Conservation (phyloP, 2,329 filamentous ascomycete genomes). For the Epicoccum sorghinum region DNA sequence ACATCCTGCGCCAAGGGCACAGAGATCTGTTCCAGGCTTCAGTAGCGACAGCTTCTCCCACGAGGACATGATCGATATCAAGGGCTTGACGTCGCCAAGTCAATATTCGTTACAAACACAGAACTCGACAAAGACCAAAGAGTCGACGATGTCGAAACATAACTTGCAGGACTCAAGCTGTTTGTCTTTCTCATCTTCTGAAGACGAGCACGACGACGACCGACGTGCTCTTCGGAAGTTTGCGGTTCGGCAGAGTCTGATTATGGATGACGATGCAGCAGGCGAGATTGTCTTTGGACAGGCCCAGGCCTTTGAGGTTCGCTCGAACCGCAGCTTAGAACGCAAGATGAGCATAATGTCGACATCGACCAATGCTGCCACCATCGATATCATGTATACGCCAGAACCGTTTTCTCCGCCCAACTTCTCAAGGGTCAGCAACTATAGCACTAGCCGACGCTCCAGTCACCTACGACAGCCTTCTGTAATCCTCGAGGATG, state of each 20-base stretch:
- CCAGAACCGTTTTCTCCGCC: constrained; percentile 37
- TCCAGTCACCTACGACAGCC: constrained; percentile 45
- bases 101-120: constrained; percentile 37
- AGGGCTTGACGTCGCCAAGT: constrained; percentile 38
- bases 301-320: constrained; percentile 46
- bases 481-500: constrained; percentile 47
- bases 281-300: constrained; percentile 46
- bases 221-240: constrained; percentile 17
- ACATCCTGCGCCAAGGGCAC: constrained; percentile 19
- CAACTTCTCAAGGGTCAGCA: constrained; percentile 25
- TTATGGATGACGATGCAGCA: constrained; percentile 38
- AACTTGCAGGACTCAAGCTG: constrained; percentile 49
- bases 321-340: constrained; percentile 35
- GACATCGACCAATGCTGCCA: constrained; percentile 44
- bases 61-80: constrained; percentile 28
- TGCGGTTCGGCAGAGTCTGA: constrained; percentile 42
- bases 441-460: constrained; percentile 29
- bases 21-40: constrained; percentile 19
- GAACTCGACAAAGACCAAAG: constrained; percentile 41
- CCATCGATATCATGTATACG: constrained; percentile 49
- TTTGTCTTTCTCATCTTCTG: constrained; percentile 49
- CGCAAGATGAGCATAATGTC: constrained; percentile 42
- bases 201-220: constrained; percentile 41
- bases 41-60: constrained; percentile 31
- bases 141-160: constrained; percentile 37